phyloP scores from a whole-genome alignment of 2,329 filamentous ascomycete genomes.

The Sclerotinia trifoliorum region DNA sequence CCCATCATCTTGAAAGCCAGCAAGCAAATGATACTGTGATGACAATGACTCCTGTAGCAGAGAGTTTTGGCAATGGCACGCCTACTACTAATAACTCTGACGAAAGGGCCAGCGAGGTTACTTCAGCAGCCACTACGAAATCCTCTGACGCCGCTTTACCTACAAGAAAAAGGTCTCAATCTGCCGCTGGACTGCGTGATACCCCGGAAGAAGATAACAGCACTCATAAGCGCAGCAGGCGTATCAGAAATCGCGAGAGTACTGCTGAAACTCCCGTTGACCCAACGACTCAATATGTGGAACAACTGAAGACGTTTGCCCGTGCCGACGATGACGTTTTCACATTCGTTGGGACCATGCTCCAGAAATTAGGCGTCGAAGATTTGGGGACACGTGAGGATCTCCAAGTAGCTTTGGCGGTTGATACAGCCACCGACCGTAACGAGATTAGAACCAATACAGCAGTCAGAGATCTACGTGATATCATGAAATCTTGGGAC shows the following conservation, averaged over 20 bases:
- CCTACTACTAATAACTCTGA: constrained; percentile 28
- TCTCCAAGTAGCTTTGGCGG: constrained; percentile 33
- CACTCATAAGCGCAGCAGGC: constrained; percentile 63
- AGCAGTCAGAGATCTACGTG: constrained; percentile 41
- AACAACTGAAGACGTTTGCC: constrained; percentile 48
- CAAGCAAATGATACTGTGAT: constrained; percentile 34
- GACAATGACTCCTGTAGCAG: constrained; percentile 31
- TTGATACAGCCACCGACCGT: constrained; percentile 25
- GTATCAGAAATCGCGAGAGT: constrained; percentile 60
- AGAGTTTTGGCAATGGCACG: constrained; percentile 26
- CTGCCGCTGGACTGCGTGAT: constrained; percentile 57
- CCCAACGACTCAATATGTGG: constrained; percentile 51
- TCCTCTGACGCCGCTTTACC: constrained; percentile 33
- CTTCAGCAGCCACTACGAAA: constrained; percentile 31
- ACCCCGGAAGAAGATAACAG: constrained; percentile 55
- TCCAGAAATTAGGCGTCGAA: constrained; percentile 37
- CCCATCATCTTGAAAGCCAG: constrained; percentile 27
- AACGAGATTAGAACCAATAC: constrained; percentile 33
- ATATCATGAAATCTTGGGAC: constrained; percentile 43
- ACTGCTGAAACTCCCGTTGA: constrained; percentile 50
- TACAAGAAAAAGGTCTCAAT: constrained; percentile 62
- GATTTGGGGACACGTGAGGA: constrained; percentile 37
- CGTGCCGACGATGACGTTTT: constrained; percentile 39
- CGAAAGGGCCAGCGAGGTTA: constrained; percentile 28
- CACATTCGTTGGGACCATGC: constrained; percentile 33